Conservation (phyloP, 257 asterid genomes). For the Solanum habrochaites region DNA sequence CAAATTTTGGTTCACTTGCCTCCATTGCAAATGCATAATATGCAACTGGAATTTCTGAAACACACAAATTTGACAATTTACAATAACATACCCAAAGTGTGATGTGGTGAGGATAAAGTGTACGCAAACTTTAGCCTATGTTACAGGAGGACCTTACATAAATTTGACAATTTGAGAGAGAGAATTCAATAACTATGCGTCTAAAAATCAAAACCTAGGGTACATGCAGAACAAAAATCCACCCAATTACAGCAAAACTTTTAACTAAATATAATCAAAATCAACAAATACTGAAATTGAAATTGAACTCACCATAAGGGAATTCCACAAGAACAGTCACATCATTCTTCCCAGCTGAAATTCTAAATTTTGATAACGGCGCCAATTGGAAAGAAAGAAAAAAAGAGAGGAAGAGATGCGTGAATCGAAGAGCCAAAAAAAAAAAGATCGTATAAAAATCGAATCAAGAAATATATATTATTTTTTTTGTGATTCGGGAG, state of each 20-base stretch:
- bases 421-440: background rate
- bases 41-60: constrained; percentile 22
- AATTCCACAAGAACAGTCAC: background rate
- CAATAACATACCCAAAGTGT: background rate
- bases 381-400: background rate
- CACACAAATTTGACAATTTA: constrained; percentile 14
- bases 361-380: background rate
- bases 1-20: constrained; percentile 29
- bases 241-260: background rate
- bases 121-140: background rate
- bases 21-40: constrained; percentile 29
- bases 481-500: background rate
- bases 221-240: background rate
- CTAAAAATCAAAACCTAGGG: background rate
- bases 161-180: background rate
- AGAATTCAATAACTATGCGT: background rate
- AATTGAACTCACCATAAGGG: constrained; percentile 18
- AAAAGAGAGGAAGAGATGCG: too few relatives aligned
- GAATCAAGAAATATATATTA: background rate
- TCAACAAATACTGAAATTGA: background rate
- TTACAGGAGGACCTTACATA: constrained; percentile 3
- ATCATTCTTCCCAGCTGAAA: background rate
- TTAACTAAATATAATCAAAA: background rate
- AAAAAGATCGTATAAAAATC: background rate
- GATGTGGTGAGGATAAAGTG: background rate